Evolutionary conservation across 1,139 yeast species (phyloP).

Genomic region (Magnusiomyces magnusii): DNA sequence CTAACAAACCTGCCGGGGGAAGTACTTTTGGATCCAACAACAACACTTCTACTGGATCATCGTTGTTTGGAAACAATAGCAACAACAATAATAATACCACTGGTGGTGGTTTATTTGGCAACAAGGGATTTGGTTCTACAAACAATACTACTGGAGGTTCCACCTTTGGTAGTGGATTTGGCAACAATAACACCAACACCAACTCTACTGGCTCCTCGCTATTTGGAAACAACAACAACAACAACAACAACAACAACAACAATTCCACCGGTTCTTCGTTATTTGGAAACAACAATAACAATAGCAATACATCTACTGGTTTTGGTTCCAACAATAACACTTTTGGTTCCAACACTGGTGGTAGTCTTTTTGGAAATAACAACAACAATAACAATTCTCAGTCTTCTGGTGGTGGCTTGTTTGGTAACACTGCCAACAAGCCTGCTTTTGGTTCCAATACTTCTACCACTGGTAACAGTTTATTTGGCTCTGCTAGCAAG

Average conservation of each 20-base stretch:
- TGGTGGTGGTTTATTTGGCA: slow-evolving; percentile 33
- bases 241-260: slow-evolving; percentile 21
- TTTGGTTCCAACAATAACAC: slow-evolving; percentile 13
- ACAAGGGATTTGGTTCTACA: slow-evolving; percentile 21
- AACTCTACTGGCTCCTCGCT: slow-evolving; percentile 14
- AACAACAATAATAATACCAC: slow-evolving; percentile 17
- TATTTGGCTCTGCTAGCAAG: slow-evolving; percentile 7
- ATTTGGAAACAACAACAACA: slow-evolving; percentile 14
- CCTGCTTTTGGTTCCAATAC: slow-evolving; percentile 8
- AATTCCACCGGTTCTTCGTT: slow-evolving; percentile 11
- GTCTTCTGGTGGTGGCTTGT: slow-evolving; percentile 21
- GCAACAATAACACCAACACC: slow-evolving; percentile 5
- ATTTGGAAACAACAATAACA: slow-evolving; percentile 26
- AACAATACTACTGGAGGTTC: slow-evolving; percentile 29
- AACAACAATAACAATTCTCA: slow-evolving; percentile 15
- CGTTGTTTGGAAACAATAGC: slow-evolving; percentile 31
- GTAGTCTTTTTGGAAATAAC: slow-evolving; percentile 37
- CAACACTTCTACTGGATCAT: slow-evolving; percentile 22
- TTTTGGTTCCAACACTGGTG: slow-evolving; percentile 23
- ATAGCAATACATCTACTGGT: slow-evolving; percentile 3
- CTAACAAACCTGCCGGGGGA: slow-evolving; percentile 16
- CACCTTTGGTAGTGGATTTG: slow-evolving; percentile 21
- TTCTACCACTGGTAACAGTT: background rate
- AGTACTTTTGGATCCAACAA: slow-evolving; percentile 9
- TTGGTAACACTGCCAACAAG: slow-evolving; percentile 27